A percentile compares a stretch with the other conserved stretches of the same genome.
Evolutionary conservation across 2,329 filamentous ascomycete species (phyloP).

Genomic region (Sporothrix inflata): DNA sequence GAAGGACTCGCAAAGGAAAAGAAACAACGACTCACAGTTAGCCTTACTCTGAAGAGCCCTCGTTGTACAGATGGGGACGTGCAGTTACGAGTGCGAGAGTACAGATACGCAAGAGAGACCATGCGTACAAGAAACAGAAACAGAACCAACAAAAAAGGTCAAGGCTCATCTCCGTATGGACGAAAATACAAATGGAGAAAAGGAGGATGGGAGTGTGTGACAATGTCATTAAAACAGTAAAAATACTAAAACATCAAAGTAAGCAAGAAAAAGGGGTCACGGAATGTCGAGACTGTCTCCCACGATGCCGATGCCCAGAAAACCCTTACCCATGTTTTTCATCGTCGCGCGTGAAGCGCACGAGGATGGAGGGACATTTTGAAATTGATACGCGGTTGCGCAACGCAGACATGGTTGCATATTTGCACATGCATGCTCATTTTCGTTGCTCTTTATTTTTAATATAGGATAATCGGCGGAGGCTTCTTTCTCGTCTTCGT

Average conservation of each 20-base stretch:
- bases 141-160: too few relatives aligned
- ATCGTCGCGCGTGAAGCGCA: background rate
- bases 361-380: background rate
- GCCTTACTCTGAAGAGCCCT: background rate
- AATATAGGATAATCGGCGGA: background rate
- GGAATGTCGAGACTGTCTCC: background rate
- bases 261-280: background rate
- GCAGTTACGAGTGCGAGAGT: background rate
- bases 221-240: background rate
- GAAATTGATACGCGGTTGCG: background rate
- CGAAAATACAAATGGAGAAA: background rate
- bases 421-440: background rate
- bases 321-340: constrained; percentile 1
- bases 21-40: background rate
- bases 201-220: background rate
- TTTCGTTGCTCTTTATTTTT: background rate
- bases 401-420: background rate
- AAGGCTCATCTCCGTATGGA: background rate
- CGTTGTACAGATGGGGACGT: background rate
- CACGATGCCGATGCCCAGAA: background rate
- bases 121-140: background rate
- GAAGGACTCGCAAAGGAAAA: background rate
- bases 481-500: background rate
- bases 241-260: background rate
- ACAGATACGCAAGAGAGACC: background rate